Base-by-base conservation (phyloP, 345 rosid species). In the Eucalyptus camaldulensis region DNA sequence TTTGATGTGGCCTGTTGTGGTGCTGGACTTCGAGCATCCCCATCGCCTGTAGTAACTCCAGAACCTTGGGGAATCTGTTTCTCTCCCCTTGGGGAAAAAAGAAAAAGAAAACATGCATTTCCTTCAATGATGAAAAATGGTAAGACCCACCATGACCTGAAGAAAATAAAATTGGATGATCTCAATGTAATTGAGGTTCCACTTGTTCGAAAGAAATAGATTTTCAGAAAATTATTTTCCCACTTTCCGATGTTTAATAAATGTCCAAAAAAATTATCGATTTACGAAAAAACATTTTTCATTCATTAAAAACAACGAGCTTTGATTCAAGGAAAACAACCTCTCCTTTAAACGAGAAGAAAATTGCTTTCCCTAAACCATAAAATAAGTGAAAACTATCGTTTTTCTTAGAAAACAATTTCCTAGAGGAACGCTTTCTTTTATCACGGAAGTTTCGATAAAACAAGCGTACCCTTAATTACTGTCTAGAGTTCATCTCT, bases 241-340 rank as follows among this genome's bases (percentile, higher is more conserved):
- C 15, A 12, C 31, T 13, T 62, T 0, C 31, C 33, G 3, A n/a
- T 29, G 31, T 62, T 62, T 62, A 7, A 13, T 62, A 7, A 13
- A 29, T 62, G 5, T 6, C 72, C 0, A 2, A 2, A 7, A 15
- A 65, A n/a, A 15, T n/a, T 2, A n/a, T n/a, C 2, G 3, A n/a
- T 14, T n/a, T 2, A n/a, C 2, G 2, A 65, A n/a, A 65, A 65
- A 13, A 7, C 4, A 0, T n/a, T 65, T n/a, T 24, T 24, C 29
- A 56, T 22, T 16, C 0, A 65, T 6, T 0, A 0, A 60, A 60
- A 27, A 60, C 67, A 12, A 1, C 0, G 2, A 25, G 65, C 13
- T 58, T 4, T 10, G 9, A 58, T 1, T 0, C 0, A 29, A 13
- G 31, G 31, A 3, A 60, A 60, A 27, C 8, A 1, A 12, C 65